Conservation (phyloP, 139 green algal species). For the Prasinococcaceae sp. region DNA sequence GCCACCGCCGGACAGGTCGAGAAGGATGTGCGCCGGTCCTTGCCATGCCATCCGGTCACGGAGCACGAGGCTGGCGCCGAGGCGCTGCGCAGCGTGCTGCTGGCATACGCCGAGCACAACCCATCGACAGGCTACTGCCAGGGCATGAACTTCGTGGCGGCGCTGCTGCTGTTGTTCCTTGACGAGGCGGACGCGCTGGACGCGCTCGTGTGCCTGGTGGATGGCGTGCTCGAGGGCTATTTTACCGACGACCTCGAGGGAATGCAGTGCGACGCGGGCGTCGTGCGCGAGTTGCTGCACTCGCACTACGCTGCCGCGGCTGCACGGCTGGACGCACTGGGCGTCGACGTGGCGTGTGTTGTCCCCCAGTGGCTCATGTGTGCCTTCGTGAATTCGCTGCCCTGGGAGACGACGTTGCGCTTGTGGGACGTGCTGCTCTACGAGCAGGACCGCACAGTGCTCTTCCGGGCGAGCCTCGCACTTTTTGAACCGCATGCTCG, state of each 20-base stretch:
- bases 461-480: conserved; percentile 54
- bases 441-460: conserved; percentile 42
- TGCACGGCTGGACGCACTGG: conserved; percentile 18
- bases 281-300: background rate
- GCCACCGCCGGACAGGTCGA: conserved; percentile 41
- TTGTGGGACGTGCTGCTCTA: conserved; percentile 74
- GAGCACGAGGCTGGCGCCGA: conserved; percentile 31
- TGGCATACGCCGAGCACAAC: conserved; percentile 54
- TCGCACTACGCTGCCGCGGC: conserved; percentile 3
- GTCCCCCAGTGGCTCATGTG: conserved; percentile 65
- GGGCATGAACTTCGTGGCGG: conserved; percentile 78
- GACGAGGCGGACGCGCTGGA: conserved; percentile 79
- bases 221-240: background rate
- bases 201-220: too few species aligned
- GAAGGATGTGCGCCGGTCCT: conserved; percentile 66
- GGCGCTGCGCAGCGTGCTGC: conserved; percentile 47
- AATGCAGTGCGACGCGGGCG: background rate
- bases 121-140: conserved; percentile 60
- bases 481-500: conserved; percentile 55
- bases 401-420: conserved; percentile 61
- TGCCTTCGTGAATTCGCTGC: conserved; percentile 74
- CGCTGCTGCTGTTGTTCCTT: conserved; percentile 63
- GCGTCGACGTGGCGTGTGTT: conserved; percentile 20
- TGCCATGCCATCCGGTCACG: conserved; percentile 50
- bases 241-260: background rate